Evolutionary conservation across 2,329 filamentous ascomycete species (phyloP).

Genomic region (Huntiella omanensis): DNA sequence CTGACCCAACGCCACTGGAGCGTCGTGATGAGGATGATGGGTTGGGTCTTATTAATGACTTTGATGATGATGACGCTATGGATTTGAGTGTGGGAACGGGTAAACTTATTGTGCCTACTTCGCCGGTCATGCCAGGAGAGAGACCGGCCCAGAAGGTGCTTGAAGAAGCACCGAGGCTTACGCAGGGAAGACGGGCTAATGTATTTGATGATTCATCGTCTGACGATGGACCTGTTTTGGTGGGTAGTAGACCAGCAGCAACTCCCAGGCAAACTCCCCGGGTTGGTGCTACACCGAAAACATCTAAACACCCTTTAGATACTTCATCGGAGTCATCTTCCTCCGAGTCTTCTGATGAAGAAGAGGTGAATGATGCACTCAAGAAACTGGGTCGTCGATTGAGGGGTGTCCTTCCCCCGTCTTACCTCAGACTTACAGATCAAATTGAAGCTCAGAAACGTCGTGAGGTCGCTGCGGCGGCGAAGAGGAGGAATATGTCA

Average conservation of each 20-base stretch:
- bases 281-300: too few species aligned
- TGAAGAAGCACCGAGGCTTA: background rate
- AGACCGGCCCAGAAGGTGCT: background rate
- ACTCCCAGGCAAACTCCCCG: too few species aligned
- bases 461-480: background rate
- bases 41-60: slow-evolving; percentile 12
- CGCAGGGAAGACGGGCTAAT: too few species aligned
- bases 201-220: too few species aligned
- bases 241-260: too few species aligned
- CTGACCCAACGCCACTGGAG: too few species aligned
- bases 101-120: slow-evolving; percentile 3
- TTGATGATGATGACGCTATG: background rate
- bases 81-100: background rate
- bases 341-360: slow-evolving; percentile 15
- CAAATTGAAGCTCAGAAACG: slow-evolving; percentile 16
- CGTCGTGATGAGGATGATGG: too few species aligned
- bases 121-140: background rate
- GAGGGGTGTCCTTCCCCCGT: slow-evolving; percentile 45
- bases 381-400: slow-evolving; percentile 24
- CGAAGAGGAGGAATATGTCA: background rate
- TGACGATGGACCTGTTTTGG: too few species aligned
- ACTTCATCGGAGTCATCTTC: too few species aligned
- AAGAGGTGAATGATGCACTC: slow-evolving; percentile 13
- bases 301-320: too few species aligned
- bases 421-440: slow-evolving; percentile 44